Percentiles rank a stretch among this genome's conserved stretches.
Conservation (phyloP, 148 eudicot species). For the Rhododendron ferrugineum region DNA sequence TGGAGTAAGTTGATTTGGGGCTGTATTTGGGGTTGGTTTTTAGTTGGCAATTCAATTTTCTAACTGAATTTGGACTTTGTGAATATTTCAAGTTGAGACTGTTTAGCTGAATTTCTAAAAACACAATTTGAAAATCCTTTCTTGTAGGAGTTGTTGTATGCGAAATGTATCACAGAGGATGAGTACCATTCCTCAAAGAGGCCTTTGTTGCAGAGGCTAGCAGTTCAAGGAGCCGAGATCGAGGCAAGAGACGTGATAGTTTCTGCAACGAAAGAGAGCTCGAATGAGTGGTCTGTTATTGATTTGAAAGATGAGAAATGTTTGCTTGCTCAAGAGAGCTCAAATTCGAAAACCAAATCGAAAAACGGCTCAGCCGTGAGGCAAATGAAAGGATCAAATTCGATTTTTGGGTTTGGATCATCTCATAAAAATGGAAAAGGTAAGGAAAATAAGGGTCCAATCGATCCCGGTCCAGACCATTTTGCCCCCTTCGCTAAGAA, state of each 20-base stretch:
- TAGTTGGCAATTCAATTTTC: neutral
- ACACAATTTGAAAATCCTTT: neutral
- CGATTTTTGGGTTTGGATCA: constrained; percentile 44
- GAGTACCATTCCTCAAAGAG: constrained; percentile 86
- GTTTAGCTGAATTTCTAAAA: neutral
- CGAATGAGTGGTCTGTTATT: constrained; percentile 72
- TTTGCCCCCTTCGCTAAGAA: constrained; percentile 4
- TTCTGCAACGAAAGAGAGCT: constrained; percentile 25
- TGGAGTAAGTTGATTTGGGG: too few relatives aligned
- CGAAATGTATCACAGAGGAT: constrained; percentile 79
- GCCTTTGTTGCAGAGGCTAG: constrained; percentile 78
- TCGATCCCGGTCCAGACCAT: constrained; percentile 25
- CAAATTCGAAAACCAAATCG: constrained; percentile 30
- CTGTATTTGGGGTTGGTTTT: too few relatives aligned
- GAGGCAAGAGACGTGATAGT: constrained; percentile 52
- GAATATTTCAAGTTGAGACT: neutral
- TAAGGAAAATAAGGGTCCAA: constrained; percentile 38
- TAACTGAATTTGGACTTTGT: neutral
- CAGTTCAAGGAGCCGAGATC: constrained; percentile 79
- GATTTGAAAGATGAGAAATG: constrained; percentile 58
- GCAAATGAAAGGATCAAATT: constrained; percentile 55
- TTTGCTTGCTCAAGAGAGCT: constrained; percentile 25
- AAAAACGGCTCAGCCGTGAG: constrained; percentile 38
- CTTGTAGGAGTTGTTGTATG: constrained; percentile 67
- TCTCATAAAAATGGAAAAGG: constrained; percentile 30